These are phyloP conservation scores for Eucalyptus pumila DNA, from an alignment of 345 rosid species.

Conservation along the genomic window DNA sequence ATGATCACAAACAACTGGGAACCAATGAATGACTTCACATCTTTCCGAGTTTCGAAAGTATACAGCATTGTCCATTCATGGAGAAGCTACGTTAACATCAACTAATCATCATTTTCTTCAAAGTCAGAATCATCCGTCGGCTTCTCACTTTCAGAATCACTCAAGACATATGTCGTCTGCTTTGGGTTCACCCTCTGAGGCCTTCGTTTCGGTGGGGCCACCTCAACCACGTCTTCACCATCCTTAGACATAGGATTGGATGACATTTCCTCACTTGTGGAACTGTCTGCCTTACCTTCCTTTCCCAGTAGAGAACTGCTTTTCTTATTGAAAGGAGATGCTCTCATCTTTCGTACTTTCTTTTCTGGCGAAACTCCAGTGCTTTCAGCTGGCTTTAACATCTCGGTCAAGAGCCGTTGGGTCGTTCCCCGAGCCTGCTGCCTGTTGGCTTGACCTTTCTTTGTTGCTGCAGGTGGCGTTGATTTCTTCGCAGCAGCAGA, in stretches of 20 bases:
- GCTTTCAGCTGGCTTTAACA: no score
- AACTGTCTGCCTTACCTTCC: not conserved
- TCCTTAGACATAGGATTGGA: not conserved
- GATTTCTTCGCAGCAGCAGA: conserved; percentile 13
- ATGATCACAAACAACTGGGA: not conserved
- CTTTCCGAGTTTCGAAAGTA: not conserved
- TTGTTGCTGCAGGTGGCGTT: no score
- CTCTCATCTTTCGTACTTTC: conserved; percentile 81
- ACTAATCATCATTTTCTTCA: conserved; percentile 22
- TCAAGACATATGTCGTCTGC: conserved; percentile 41
- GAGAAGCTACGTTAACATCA: not conserved
- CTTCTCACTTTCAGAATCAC: conserved; percentile 57
- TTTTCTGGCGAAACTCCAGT: conserved; percentile 3
- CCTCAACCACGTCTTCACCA: conserved; percentile 1
- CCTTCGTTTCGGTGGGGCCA: conserved; percentile 27
- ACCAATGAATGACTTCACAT: not conserved
- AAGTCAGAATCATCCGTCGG: conserved; percentile 45
- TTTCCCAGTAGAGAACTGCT: conserved; percentile 52
- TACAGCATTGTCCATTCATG: not conserved
- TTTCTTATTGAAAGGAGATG: conserved; percentile 62
- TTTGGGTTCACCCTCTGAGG: conserved; percentile 44
- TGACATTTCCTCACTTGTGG: not conserved
- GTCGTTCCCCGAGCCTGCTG: no score
- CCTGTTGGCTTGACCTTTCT: no score
- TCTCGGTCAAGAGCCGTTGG: no score